Percentiles rank a stretch among this genome's conserved stretches.
Conservation (phyloP, 352 stramenopile genomes). For the Phytopythium aichiense region DNA sequence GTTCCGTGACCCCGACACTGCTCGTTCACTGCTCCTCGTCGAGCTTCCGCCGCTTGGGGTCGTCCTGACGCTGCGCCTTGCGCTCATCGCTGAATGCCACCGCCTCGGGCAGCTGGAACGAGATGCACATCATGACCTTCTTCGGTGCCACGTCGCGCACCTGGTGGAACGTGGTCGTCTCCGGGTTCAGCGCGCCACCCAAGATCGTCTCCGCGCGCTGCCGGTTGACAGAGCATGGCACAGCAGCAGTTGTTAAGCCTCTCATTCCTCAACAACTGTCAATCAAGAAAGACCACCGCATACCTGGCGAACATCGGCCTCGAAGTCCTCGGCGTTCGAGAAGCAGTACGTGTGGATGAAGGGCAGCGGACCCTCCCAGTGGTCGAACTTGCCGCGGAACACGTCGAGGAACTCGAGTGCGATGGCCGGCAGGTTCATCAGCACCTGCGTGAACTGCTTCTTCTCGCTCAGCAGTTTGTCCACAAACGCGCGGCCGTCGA, state of each 20-base stretch:
- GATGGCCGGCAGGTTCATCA: slow-evolving; percentile 97
- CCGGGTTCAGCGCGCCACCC: slow-evolving; percentile 48
- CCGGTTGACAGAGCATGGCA: not conserved
- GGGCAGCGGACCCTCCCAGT: slow-evolving; percentile 69
- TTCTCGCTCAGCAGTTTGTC: slow-evolving; percentile 61
- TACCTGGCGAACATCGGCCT: slow-evolving; percentile 71
- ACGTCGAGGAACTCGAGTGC: slow-evolving; percentile 93
- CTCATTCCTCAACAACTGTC: not conserved
- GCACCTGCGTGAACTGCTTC: slow-evolving; percentile 85
- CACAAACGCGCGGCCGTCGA: slow-evolving; percentile 93
- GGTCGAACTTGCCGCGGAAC: slow-evolving; percentile 60
- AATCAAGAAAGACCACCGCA: not conserved
- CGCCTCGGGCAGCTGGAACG: slow-evolving; percentile 87
- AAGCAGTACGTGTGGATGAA: slow-evolving; percentile 96
- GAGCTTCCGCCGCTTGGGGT: slow-evolving; percentile 47
- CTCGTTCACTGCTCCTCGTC: slow-evolving; percentile 11
- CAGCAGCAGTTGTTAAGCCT: slow-evolving; percentile 1
- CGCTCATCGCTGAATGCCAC: slow-evolving; percentile 62
- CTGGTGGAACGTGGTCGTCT: slow-evolving; percentile 65
- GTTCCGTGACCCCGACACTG: not conserved
- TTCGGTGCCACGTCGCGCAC: slow-evolving; percentile 96
- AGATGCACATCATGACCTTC: slow-evolving; percentile 98
- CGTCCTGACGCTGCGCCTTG: slow-evolving; percentile 28
- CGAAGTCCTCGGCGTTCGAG: slow-evolving; percentile 69
- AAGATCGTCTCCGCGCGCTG: slow-evolving; percentile 69